These are phyloP conservation scores for Diaporthe eres DNA, from an alignment of 2,329 filamentous ascomycete species.

Conservation along the genomic window DNA sequence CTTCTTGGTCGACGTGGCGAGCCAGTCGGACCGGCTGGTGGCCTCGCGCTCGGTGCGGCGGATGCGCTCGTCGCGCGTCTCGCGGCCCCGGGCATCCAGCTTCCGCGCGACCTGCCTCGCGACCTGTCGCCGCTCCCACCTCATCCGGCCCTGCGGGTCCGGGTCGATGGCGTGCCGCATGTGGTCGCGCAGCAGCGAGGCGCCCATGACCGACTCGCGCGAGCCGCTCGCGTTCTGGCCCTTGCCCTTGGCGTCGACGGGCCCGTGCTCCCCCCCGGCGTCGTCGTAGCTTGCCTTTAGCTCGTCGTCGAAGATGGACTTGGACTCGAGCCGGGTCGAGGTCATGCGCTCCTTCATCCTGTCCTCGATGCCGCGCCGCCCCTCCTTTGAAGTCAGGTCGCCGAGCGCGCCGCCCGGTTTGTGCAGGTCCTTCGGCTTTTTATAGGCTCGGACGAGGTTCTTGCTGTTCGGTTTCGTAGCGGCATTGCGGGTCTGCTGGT, in stretches of 20 bases:
- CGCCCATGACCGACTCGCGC: slow-evolving; percentile 44
- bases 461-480: slow-evolving; percentile 45
- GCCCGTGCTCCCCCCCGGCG: background rate
- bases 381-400: slow-evolving; percentile 49
- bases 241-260: slow-evolving; percentile 50
- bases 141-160: slow-evolving; percentile 76
- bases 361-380: slow-evolving; percentile 57
- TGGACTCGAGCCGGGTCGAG: slow-evolving; percentile 59
- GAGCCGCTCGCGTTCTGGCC: slow-evolving; percentile 52
- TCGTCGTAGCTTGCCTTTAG: slow-evolving; percentile 54
- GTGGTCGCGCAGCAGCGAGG: slow-evolving; percentile 60
- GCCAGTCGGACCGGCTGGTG: slow-evolving; percentile 74
- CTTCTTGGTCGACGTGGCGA: slow-evolving; percentile 94
- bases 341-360: slow-evolving; percentile 59
- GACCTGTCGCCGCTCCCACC: slow-evolving; percentile 88
- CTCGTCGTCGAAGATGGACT: slow-evolving; percentile 76
- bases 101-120: slow-evolving; percentile 80
- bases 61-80: slow-evolving; percentile 75
- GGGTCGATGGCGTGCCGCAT: slow-evolving; percentile 81
- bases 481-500: slow-evolving; percentile 32
- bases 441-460: slow-evolving; percentile 52
- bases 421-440: slow-evolving; percentile 46
- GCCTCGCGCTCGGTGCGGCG: slow-evolving; percentile 72
- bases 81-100: slow-evolving; percentile 69
- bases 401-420: slow-evolving; percentile 36